Percentiles rank a stretch among this genome's conserved stretches.
Evolutionary conservation across 495 filamentous ascomycete species (phyloP).

Genomic region (Daldinia decipiens): DNA sequence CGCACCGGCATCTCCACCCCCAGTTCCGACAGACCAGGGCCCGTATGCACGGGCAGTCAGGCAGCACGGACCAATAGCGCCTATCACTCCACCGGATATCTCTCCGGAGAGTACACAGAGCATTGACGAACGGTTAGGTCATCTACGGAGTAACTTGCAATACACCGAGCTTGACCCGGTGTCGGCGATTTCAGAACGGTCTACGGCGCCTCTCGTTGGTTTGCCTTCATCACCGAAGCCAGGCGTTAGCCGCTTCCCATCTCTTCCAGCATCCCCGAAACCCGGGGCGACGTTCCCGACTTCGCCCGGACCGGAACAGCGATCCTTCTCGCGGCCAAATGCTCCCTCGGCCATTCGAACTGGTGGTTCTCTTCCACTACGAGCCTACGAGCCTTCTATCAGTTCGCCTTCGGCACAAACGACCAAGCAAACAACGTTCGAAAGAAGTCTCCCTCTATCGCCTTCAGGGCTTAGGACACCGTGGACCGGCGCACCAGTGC

Average conservation of each 20-base stretch:
- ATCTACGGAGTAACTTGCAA: conserved; percentile 51
- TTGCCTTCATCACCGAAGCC: conserved; percentile 60
- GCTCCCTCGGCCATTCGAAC: conserved; percentile 55
- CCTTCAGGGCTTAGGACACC: conserved; percentile 67
- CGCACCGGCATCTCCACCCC: conserved; percentile 56
- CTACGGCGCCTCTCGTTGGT: conserved; percentile 56
- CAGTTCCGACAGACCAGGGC: conserved; percentile 55
- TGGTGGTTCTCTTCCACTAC: conserved; percentile 67
- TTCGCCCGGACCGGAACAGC: conserved; percentile 55
- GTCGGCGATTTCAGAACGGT: conserved; percentile 56
- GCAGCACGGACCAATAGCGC: conserved; percentile 41
- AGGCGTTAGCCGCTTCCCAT: conserved; percentile 58
- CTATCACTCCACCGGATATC: conserved; percentile 59
- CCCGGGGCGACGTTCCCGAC: conserved; percentile 54
- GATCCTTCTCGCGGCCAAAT: conserved; percentile 52
- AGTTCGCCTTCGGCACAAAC: conserved; percentile 59
- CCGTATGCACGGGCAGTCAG: conserved; percentile 49
- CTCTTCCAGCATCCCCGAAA: conserved; percentile 57
- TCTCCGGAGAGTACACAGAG: conserved; percentile 59
- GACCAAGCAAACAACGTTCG: conserved; percentile 83
- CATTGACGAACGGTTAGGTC: conserved; percentile 61
- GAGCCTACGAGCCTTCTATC: conserved; percentile 67
- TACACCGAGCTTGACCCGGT: conserved; percentile 54
- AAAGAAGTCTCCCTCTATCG: conserved; percentile 66
- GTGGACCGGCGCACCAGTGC: conserved; percentile 76